phyloP scores from a whole-genome alignment of 441 rosid genomes.

The Mallotus repandus region DNA sequence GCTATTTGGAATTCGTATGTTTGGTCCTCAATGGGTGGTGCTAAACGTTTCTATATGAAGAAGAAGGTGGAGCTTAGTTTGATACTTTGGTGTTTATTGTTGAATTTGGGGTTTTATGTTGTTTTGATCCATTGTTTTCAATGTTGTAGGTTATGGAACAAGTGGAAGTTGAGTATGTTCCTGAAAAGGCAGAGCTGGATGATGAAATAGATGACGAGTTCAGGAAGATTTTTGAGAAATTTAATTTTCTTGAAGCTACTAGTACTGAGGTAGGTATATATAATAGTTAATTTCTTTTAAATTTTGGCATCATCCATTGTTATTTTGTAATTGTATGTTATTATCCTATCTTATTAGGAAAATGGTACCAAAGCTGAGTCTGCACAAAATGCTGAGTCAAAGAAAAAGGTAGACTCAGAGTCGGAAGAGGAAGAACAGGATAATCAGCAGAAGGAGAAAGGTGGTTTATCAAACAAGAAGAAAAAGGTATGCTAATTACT shows the following conservation, averaged over 20 bases:
- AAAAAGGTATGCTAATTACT: slow-evolving; percentile 58
- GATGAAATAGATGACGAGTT: slow-evolving; percentile 82
- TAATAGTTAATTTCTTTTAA: neutral
- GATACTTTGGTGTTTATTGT: too few species aligned
- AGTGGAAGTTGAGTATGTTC: slow-evolving; percentile 82
- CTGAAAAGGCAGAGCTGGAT: slow-evolving; percentile 78
- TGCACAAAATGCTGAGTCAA: slow-evolving; percentile 53
- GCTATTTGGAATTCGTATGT: too few species aligned
- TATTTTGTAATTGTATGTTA: too few species aligned
- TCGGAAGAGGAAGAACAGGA: slow-evolving; percentile 75
- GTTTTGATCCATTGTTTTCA: neutral
- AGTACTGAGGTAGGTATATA: slow-evolving; percentile 53
- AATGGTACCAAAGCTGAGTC: slow-evolving; percentile 58
- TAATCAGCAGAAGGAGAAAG: slow-evolving; percentile 69
- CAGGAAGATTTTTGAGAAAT: slow-evolving; percentile 79
- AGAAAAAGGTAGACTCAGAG: slow-evolving; percentile 69
- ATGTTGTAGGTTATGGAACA: slow-evolving; percentile 52
- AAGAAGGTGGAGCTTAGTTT: too few species aligned
- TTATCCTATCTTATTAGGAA: slow-evolving; percentile 40
- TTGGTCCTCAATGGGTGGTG: too few species aligned
- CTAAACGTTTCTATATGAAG: too few species aligned
- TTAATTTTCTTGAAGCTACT: slow-evolving; percentile 52
- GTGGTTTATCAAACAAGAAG: slow-evolving; percentile 80
- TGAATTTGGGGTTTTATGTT: neutral
- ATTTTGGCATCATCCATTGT: neutral